Evolutionary conservation across 306 rosid genomes (phyloP).

Genomic region (Oxytropis ochrocephala): DNA sequence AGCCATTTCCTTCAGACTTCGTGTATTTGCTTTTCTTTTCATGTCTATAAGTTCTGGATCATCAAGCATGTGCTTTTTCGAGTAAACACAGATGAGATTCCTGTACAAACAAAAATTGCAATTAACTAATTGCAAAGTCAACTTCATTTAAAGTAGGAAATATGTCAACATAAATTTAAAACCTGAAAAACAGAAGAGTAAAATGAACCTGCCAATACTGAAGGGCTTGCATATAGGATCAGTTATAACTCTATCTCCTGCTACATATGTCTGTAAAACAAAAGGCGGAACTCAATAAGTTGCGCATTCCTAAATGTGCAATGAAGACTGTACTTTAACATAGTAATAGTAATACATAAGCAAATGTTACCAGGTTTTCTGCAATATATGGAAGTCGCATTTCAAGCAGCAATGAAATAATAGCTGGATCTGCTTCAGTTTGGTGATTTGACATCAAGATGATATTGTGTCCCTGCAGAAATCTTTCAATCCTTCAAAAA

Average conservation of each 20-base stretch:
- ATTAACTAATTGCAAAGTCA: background rate
- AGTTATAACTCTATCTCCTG: conserved; percentile 91
- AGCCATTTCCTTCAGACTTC: conserved; percentile 97
- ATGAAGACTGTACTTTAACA: background rate
- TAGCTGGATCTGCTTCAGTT: conserved; percentile 97
- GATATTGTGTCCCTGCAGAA: conserved; percentile 88
- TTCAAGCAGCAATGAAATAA: conserved; percentile 86
- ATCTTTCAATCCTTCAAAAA: conserved; percentile 18
- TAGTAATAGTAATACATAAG: conserved; percentile 9
- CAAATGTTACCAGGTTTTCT: conserved; percentile 62
- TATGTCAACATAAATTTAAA: background rate
- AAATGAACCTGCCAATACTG: conserved; percentile 88
- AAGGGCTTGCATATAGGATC: conserved; percentile 97
- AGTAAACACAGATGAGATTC: conserved; percentile 97
- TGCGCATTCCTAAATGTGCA: conserved; percentile 18
- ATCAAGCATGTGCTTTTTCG: conserved; percentile 94
- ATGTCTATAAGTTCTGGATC: conserved; percentile 71
- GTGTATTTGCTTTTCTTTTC: conserved; percentile 82
- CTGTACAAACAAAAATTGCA: conserved; percentile 29
- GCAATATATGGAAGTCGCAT: conserved; percentile 54
- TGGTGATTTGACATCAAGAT: conserved; percentile 97
- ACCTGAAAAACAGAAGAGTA: conserved; percentile 18
- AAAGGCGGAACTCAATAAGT: conserved; percentile 32
- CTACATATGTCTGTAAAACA: conserved; percentile 66
- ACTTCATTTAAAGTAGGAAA: conserved; percentile 7